Percentiles rank a stretch among this genome's conserved stretches.
phyloP scores from a whole-genome alignment of 148 eudicot species.

The Rhododendron kiyosumense region DNA sequence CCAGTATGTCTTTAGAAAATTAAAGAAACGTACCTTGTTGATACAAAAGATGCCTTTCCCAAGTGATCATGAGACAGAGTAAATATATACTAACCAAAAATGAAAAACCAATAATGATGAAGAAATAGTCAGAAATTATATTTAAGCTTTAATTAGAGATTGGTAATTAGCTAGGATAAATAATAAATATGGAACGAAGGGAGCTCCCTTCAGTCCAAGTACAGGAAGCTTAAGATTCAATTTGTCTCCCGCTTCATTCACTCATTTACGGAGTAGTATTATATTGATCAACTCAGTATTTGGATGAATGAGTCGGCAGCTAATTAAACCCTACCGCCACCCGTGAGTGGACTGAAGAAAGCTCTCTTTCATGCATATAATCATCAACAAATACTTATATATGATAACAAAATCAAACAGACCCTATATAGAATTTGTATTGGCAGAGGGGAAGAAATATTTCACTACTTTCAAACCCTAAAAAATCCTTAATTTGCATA shows the following conservation, averaged over 20 bases:
- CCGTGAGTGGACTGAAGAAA: slow-evolving; percentile 92
- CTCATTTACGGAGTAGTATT: slow-evolving; percentile 37
- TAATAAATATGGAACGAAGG: slow-evolving; percentile 17
- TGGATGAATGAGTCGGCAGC: slow-evolving; percentile 99
- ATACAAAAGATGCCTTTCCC: background rate
- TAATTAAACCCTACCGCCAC: slow-evolving; percentile 59
- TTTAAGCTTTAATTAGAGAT: background rate
- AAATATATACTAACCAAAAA: background rate
- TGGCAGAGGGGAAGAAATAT: background rate
- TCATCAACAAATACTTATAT: background rate
- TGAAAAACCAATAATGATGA: background rate
- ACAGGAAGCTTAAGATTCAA: slow-evolving; percentile 51
- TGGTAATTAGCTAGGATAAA: background rate
- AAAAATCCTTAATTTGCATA: background rate
- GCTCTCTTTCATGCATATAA: slow-evolving; percentile 48
- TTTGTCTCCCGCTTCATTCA: slow-evolving; percentile 82
- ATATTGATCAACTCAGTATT: slow-evolving; percentile 40
- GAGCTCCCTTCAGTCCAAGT: slow-evolving; percentile 91
- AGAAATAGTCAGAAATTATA: background rate
- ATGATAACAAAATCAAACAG: background rate
- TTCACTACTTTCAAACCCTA: background rate
- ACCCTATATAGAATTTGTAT: background rate
- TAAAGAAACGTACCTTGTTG: background rate
- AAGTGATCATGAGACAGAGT: background rate
- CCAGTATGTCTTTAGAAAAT: background rate